phyloP scores from a whole-genome alignment of 805 yeast species.

The Myxozyma nipponensis region DNA sequence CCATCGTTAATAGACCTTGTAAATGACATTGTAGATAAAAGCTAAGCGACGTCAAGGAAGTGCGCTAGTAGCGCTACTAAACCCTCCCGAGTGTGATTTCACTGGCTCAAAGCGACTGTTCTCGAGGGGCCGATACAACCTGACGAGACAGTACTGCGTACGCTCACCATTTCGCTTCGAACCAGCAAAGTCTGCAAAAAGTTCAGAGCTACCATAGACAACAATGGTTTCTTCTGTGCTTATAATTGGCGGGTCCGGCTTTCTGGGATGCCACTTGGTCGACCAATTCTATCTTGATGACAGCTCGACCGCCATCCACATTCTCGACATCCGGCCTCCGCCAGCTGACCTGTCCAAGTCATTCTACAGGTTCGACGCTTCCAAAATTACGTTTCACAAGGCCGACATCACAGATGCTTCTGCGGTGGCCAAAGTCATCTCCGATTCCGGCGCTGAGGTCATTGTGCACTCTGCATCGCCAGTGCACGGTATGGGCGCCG shows the following conservation, averaged over 20 bases:
- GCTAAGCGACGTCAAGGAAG: no score
- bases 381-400: constrained; percentile 52
- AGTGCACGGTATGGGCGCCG: constrained; percentile 79
- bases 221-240: constrained; percentile 51
- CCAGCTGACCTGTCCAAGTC: constrained; percentile 68
- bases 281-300: constrained; percentile 67
- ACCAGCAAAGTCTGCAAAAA: no score
- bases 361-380: constrained; percentile 64
- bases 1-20: no score
- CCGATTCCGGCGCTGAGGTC: constrained; percentile 57
- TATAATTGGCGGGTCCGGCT: constrained; percentile 94
- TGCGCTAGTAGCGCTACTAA: no score
- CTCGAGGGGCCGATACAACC: no score
- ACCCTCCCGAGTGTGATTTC: no score
- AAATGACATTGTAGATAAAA: no score
- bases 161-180: no score
- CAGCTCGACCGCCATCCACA: constrained; percentile 52
- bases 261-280: constrained; percentile 84
- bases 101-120: no score
- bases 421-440: constrained; percentile 65
- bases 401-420: constrained; percentile 71
- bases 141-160: no score
- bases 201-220: no score
- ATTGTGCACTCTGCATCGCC: constrained; percentile 97
- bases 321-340: constrained; percentile 81